phyloP scores from a whole-genome alignment of 169 alveolate species.

The Plasmodium blacklocki region DNA sequence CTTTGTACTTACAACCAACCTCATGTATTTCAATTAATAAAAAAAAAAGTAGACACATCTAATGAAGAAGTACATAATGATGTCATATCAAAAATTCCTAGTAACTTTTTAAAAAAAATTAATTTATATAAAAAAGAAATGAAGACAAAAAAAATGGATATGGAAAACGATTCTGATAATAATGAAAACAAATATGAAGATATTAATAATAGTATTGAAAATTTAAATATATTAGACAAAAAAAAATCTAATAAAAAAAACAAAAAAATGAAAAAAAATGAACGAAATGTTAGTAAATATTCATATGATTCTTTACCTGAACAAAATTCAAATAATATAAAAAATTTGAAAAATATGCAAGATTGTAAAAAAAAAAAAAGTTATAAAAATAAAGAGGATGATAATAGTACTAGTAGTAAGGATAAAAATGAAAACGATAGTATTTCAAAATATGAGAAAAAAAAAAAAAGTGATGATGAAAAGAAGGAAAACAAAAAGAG shows the following conservation, averaged over 20 bases:
- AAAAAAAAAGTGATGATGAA: no score
- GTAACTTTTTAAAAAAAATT: slow-evolving; percentile 10
- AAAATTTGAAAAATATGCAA: not conserved
- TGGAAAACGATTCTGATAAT: not conserved
- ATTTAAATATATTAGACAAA: not conserved
- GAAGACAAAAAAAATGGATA: slow-evolving; percentile 7
- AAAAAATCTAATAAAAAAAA: not conserved
- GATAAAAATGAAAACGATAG: no score
- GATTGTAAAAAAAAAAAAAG: not conserved
- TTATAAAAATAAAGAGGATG: no score
- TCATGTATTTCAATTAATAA: slow-evolving; percentile 18
- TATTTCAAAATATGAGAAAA: no score
- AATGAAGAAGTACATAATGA: not conserved
- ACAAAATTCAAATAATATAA: not conserved
- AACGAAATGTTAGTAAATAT: not conserved
- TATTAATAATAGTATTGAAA: not conserved
- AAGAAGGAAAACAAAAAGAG: no score
- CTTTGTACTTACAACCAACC: slow-evolving; percentile 26
- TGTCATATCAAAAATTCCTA: slow-evolving; percentile 12
- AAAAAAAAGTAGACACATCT: not conserved
- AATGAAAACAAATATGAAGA: no score
- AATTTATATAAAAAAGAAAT: not conserved
- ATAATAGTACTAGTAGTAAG: no score
- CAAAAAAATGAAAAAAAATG: slow-evolving; percentile 9
- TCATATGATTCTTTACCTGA: not conserved